These are phyloP conservation scores for Karstenula rhodostoma DNA, from an alignment of 2,329 filamentous ascomycete species.

Conservation along the genomic window DNA sequence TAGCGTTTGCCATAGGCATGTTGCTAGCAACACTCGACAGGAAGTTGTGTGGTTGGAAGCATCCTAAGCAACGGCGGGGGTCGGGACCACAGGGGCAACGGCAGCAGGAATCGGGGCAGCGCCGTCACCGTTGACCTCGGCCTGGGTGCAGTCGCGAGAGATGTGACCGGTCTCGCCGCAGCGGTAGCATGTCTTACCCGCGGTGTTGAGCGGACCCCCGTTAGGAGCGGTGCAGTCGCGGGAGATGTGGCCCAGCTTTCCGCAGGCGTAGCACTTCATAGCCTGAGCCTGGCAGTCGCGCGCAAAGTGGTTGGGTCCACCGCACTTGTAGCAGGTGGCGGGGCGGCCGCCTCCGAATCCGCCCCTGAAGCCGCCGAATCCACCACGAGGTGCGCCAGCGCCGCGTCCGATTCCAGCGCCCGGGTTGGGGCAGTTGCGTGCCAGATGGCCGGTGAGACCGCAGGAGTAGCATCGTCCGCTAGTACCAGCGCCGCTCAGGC, in stretches of 20 bases:
- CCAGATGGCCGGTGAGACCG: constrained; percentile 89
- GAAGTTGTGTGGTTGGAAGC: not conserved
- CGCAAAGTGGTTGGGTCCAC: constrained; percentile 95
- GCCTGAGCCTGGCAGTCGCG: constrained; percentile 98
- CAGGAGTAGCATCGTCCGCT: constrained; percentile 97
- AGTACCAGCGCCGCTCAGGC: constrained; percentile 80
- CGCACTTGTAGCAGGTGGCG: constrained; percentile 74
- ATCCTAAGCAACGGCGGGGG: constrained; percentile 49
- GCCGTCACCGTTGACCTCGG: constrained; percentile 59
- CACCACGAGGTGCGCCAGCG: constrained; percentile 73
- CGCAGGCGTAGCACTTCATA: constrained; percentile 98
- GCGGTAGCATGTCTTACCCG: constrained; percentile 98
- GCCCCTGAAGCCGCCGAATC: constrained; percentile 74
- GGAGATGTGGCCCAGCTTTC: constrained; percentile 88
- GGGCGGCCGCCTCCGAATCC: constrained; percentile 74
- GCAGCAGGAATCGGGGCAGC: constrained; percentile 36
- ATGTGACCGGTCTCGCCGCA: constrained; percentile 97
- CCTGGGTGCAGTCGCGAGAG: constrained; percentile 91
- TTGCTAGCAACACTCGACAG: constrained; percentile 27
- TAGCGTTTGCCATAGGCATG: constrained; percentile 23
- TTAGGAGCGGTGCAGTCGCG: constrained; percentile 96
- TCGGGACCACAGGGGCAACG: constrained; percentile 52
- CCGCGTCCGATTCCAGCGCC: constrained; percentile 70
- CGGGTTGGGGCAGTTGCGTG: constrained; percentile 85
- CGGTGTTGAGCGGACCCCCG: constrained; percentile 92